These are phyloP conservation scores for Dysphania ambrosioides DNA, from an alignment of 148 eudicot species.

Conservation along the genomic window DNA sequence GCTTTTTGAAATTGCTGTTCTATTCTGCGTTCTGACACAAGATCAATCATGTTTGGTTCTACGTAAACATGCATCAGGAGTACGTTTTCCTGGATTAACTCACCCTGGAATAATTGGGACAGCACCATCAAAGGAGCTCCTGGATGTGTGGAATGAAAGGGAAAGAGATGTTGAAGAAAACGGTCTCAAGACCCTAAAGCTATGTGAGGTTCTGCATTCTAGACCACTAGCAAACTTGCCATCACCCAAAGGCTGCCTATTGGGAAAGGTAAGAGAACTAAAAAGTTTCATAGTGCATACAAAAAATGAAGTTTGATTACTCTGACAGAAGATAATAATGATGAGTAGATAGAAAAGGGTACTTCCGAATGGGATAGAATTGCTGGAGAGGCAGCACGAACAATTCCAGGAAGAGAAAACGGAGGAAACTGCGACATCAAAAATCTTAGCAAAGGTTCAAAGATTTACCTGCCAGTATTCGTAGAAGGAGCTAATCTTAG, in stretches of 20 bases:
- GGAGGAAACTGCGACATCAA: slow-evolving; percentile 98
- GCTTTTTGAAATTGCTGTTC: not conserved
- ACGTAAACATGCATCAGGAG: slow-evolving; percentile 43
- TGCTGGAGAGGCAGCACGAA: slow-evolving; percentile 80
- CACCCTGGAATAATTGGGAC: slow-evolving; percentile 96
- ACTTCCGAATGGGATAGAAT: slow-evolving; percentile 75
- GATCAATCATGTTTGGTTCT: not conserved
- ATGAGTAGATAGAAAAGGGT: slow-evolving; percentile 56
- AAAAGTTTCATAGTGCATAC: not conserved
- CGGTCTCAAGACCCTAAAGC: slow-evolving; percentile 57
- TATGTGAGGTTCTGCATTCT: slow-evolving; percentile 82
- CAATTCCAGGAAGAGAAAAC: slow-evolving; percentile 94
- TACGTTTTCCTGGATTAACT: slow-evolving; percentile 85
- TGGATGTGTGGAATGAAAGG: slow-evolving; percentile 83
- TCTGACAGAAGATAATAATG: slow-evolving; percentile 4
- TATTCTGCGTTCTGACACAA: not conserved
- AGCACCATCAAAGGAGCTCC: slow-evolving; percentile 85
- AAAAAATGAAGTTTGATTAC: not conserved
- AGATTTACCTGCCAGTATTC: slow-evolving; percentile 90
- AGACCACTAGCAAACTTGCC: slow-evolving; percentile 90
- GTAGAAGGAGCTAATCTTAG: slow-evolving; percentile 94
- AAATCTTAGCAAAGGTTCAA: slow-evolving; percentile 89
- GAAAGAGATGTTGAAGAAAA: slow-evolving; percentile 74
- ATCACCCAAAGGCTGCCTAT: slow-evolving; percentile 70
- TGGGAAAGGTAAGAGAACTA: slow-evolving; percentile 62